These are phyloP conservation scores for Salix udensis DNA, from an alignment of 345 rosid genomes.

Conservation along the genomic window DNA sequence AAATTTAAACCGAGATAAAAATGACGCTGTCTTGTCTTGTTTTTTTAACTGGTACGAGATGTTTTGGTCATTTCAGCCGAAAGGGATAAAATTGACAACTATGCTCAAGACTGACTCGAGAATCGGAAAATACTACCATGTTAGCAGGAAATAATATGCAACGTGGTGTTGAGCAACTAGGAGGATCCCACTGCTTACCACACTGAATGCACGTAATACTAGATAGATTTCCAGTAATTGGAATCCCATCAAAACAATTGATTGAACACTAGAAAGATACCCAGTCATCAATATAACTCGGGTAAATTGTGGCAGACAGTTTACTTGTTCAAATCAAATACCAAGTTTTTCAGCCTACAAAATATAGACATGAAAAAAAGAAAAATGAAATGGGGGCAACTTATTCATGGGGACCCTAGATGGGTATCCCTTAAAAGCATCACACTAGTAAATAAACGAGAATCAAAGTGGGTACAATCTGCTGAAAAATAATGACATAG, in stretches of 20 bases:
- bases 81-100: too few species aligned
- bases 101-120: neutral
- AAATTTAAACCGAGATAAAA: too few species aligned
- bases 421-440: conserved; percentile 39
- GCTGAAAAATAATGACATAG: conserved; percentile 35
- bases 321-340: neutral
- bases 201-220: neutral
- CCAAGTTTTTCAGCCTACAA: conserved; percentile 20
- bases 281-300: neutral
- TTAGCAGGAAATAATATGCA: neutral
- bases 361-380: conserved; percentile 21
- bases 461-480: conserved; percentile 45
- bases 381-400: conserved; percentile 30
- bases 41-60: too few species aligned
- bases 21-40: fast-evolving
- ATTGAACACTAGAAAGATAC: neutral
- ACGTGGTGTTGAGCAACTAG: neutral
- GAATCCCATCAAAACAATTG: neutral
- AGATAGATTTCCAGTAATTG: neutral
- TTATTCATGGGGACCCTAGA: conserved; percentile 48
- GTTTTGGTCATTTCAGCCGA: too few species aligned
- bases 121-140: neutral
- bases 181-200: neutral
- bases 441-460: conserved; percentile 45
- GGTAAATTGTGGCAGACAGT: neutral